Evolutionary conservation across 352 stramenopile species (phyloP).

Genomic region (Globisporangium nagaii): DNA sequence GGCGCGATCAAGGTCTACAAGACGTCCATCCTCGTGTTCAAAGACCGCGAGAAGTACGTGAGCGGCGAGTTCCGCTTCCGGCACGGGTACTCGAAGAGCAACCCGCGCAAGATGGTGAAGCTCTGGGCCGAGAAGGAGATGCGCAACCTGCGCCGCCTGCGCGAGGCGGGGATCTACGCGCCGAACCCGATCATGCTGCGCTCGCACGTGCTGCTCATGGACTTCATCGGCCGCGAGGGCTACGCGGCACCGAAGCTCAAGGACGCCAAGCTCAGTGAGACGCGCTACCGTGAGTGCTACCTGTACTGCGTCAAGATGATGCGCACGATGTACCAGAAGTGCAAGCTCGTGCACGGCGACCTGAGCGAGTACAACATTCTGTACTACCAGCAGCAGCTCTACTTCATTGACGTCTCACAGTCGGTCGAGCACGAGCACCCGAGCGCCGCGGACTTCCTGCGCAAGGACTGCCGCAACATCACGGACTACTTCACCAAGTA

Average conservation of each 20-base stretch:
- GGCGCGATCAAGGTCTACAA: conserved; percentile 85
- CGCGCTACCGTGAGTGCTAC: conserved; percentile 92
- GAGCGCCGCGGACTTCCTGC: conserved; percentile 95
- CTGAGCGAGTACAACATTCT: conserved; percentile 99
- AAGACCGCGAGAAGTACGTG: conserved; percentile 99
- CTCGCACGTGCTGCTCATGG: conserved; percentile 98
- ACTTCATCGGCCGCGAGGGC: conserved; percentile 96
- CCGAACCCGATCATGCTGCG: conserved; percentile 94
- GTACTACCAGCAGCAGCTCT: conserved; percentile 95
- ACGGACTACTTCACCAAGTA: conserved; percentile 96
- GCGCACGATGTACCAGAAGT: conserved; percentile 95
- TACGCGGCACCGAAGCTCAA: conserved; percentile 94
- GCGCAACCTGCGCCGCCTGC: conserved; percentile 94
- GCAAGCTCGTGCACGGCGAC: conserved; percentile 97
- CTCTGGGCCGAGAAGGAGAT: conserved; percentile 99
- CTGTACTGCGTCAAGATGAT: conserved; percentile 95
- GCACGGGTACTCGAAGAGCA: conserved; percentile 95
- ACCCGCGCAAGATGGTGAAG: conserved; percentile 99
- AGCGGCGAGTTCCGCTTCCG: conserved; percentile 97
- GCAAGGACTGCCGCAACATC: conserved; percentile 97
- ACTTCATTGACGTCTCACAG: conserved; percentile 99
- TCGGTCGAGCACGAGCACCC: conserved; percentile 98
- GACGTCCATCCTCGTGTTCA: conserved; percentile 97
- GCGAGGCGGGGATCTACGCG: conserved; percentile 87
- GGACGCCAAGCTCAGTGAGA: conserved; percentile 90